Evolutionary conservation across 306 rosid genomes (phyloP).

Genomic region (Quercus engelmannii): DNA sequence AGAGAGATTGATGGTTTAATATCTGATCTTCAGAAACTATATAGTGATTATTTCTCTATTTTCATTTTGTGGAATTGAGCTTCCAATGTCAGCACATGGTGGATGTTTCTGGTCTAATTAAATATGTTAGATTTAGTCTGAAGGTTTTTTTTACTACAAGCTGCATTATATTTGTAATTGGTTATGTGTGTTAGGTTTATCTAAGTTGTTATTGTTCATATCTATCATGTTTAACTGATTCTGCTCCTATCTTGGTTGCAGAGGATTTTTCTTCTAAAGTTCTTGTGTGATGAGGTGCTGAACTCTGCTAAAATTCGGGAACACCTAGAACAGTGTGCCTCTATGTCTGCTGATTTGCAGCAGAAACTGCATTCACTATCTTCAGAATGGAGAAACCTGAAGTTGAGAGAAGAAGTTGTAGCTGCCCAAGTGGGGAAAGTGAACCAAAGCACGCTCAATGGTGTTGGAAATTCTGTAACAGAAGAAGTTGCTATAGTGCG

Average conservation of each 20-base stretch:
- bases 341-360: constrained; percentile 66
- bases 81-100: background rate
- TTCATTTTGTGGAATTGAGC: background rate
- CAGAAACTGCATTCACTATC: constrained; percentile 72
- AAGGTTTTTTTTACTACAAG: background rate
- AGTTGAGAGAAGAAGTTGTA: constrained; percentile 66
- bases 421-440: constrained; percentile 63
- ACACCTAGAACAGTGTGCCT: constrained; percentile 93
- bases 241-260: constrained; percentile 37
- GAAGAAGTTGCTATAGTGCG: constrained; percentile 40
- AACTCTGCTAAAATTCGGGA: constrained; percentile 65
- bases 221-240: constrained; percentile 8
- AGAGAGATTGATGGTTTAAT: no score
- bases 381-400: constrained; percentile 82
- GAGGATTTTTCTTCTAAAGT: constrained; percentile 77
- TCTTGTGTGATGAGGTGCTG: constrained; percentile 88
- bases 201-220: background rate
- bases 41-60: background rate
- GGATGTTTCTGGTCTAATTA: background rate
- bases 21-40: background rate
- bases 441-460: constrained; percentile 30
- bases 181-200: background rate
- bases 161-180: background rate
- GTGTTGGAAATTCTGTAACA: constrained; percentile 46
- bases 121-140: background rate